Percentiles rank a stretch among this genome's conserved stretches.
phyloP scores from a whole-genome alignment of 2,329 filamentous ascomycete species.

The Fusarium setosum region DNA sequence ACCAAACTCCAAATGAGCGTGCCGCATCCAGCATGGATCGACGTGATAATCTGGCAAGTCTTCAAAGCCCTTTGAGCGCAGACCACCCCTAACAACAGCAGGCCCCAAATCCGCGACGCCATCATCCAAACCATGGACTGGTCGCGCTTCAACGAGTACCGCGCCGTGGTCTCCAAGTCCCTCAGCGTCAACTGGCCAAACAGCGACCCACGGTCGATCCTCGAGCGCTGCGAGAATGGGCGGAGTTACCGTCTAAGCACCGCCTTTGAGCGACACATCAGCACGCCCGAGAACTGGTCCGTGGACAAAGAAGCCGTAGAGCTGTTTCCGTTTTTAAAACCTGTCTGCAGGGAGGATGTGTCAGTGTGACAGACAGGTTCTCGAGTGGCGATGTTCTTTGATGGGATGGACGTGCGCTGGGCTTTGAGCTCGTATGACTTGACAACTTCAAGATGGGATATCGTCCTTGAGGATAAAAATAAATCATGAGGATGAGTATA shows the following conservation, averaged over 20 bases:
- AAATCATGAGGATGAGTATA: not conserved
- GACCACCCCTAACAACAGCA: not conserved
- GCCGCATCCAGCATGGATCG: constrained; percentile 42
- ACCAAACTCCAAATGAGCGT: constrained; percentile 39
- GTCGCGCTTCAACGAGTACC: constrained; percentile 22
- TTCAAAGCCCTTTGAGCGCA: not conserved
- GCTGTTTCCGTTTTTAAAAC: constrained; percentile 18
- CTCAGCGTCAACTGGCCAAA: constrained; percentile 23
- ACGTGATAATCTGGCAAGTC: constrained; percentile 33
- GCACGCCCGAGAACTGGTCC: constrained; percentile 16
- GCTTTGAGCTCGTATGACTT: not conserved
- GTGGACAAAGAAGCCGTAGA: constrained; percentile 14
- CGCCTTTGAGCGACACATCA: constrained; percentile 18
- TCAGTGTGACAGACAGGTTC: too few relatives aligned
- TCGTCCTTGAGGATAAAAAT: not conserved
- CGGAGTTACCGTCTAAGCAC: constrained; percentile 6
- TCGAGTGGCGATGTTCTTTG: constrained; percentile 1
- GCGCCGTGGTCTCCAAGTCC: not conserved
- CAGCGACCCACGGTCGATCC: not conserved
- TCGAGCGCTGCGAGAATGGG: not conserved
- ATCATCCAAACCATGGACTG: constrained; percentile 34
- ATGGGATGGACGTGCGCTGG: not conserved
- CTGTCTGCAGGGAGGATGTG: constrained; percentile 10
- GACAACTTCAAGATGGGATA: not conserved
- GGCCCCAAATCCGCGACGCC: constrained; percentile 30